Evolutionary conservation across 495 filamentous ascomycete genomes (phyloP).

Genomic region (Apodospora peruviana): DNA sequence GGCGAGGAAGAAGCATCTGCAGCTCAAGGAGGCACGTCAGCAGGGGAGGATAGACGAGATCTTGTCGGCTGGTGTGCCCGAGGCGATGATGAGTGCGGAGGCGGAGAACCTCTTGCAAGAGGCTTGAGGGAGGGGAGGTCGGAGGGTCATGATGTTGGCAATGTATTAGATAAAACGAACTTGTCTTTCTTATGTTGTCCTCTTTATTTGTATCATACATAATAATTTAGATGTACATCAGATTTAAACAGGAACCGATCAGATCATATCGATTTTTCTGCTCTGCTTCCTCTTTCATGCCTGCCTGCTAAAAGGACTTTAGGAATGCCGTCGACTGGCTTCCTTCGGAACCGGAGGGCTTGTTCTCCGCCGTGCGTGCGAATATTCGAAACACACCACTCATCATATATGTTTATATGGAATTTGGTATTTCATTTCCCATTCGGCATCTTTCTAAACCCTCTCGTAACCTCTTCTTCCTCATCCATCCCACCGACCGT

Average conservation of each 20-base stretch:
- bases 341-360: too few species aligned
- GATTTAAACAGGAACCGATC: not conserved
- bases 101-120: conserved; percentile 8
- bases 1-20: conserved; percentile 33
- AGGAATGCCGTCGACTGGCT: not conserved
- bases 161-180: too few species aligned
- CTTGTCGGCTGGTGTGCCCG: conserved; percentile 8
- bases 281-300: not conserved
- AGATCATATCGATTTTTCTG: not conserved
- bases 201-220: conserved; percentile 11
- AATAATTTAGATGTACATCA: conserved; percentile 12
- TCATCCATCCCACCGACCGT: conserved; percentile 24
- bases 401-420: too few species aligned
- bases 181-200: not conserved
- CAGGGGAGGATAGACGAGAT: conserved; percentile 26
- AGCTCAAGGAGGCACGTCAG: conserved; percentile 38
- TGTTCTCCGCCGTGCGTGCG: too few species aligned
- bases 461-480: conserved; percentile 27
- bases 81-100: conserved; percentile 4
- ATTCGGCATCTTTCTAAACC: conserved; percentile 43
- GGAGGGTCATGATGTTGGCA: too few species aligned
- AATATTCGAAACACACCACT: too few species aligned
- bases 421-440: too few species aligned
- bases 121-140: conserved; percentile 5
- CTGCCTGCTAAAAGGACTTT: not conserved